Evolutionary conservation across 176 grass and related monocot genomes (phyloP).

Genomic region (Elaeis guineensis): DNA sequence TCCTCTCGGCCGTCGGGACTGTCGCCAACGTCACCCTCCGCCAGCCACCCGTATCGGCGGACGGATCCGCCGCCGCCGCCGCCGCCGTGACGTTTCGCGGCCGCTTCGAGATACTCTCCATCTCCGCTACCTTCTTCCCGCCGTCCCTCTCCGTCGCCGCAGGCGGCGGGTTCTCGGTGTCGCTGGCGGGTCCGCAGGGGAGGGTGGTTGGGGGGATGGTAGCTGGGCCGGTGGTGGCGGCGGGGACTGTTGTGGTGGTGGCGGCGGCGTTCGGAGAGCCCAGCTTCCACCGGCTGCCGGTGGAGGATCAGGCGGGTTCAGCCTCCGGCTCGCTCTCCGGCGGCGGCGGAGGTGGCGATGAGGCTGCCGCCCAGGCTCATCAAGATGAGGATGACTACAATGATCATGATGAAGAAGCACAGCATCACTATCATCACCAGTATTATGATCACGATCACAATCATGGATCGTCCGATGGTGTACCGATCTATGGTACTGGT

Average conservation of each 20-base stretch:
- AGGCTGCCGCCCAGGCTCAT: too few species aligned
- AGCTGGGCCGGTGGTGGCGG: constrained; percentile 55
- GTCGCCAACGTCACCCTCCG: constrained; percentile 67
- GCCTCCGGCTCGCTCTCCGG: constrained; percentile 43
- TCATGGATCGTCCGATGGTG: constrained; percentile 13
- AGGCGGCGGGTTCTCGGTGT: constrained; percentile 42
- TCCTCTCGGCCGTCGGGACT: constrained; percentile 53
- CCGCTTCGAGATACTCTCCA: constrained; percentile 72
- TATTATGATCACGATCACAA: constrained; percentile 15
- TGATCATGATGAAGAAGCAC: too few species aligned
- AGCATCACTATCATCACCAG: constrained; percentile 12
- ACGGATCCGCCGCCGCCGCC: neutral
- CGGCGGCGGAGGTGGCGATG: constrained; percentile 20
- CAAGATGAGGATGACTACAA: too few species aligned
- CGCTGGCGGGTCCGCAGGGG: constrained; percentile 79
- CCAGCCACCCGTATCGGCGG: constrained; percentile 17
- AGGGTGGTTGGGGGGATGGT: constrained; percentile 76
- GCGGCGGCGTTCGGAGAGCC: constrained; percentile 72
- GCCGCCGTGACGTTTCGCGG: constrained; percentile 49
- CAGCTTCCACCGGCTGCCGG: constrained; percentile 79
- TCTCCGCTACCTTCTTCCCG: constrained; percentile 75
- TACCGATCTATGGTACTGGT: constrained; percentile 54
- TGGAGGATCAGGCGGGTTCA: constrained; percentile 49
- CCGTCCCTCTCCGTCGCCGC: constrained; percentile 33
- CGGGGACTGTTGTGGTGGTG: constrained; percentile 62